Conservation (phyloP, 306 rosid species). For the Glycine tomentella region DNA sequence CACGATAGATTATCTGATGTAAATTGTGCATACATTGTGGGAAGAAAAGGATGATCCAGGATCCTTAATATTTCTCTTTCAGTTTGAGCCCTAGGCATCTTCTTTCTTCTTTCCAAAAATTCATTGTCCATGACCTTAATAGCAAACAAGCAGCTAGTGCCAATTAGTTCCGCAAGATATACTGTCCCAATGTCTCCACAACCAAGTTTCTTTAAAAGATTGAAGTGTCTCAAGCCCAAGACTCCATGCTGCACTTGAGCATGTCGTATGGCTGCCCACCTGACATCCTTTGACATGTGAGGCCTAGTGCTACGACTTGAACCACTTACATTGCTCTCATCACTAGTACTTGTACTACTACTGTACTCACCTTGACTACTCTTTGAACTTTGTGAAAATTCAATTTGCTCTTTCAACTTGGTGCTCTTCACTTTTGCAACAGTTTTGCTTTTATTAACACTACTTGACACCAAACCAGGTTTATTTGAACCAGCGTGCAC, state of each 20-base stretch:
- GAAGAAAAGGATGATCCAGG: slow-evolving; percentile 98
- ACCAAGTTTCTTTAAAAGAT: slow-evolving; percentile 96
- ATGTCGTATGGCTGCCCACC: slow-evolving; percentile 90
- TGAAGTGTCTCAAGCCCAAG: slow-evolving; percentile 80
- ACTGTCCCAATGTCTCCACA: slow-evolving; percentile 99
- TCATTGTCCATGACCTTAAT: slow-evolving; percentile 99
- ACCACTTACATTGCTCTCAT: slow-evolving; percentile 83
- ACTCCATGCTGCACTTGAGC: slow-evolving; percentile 73
- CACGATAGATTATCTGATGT: slow-evolving; percentile 95
- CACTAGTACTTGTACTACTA: slow-evolving; percentile 95
- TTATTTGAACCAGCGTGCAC: slow-evolving; percentile 46
- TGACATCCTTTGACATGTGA: slow-evolving; percentile 96
- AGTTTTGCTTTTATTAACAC: slow-evolving; percentile 53
- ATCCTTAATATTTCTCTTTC: slow-evolving; percentile 94
- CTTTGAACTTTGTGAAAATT: slow-evolving; percentile 94
- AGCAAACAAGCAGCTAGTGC: slow-evolving; percentile 86
- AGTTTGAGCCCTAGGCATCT: slow-evolving; percentile 96
- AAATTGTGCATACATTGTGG: slow-evolving; percentile 87
- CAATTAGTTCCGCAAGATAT: slow-evolving; percentile 88
- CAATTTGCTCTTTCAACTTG: slow-evolving; percentile 74
- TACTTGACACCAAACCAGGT: slow-evolving; percentile 52
- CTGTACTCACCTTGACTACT: slow-evolving; percentile 95
- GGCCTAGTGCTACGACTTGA: slow-evolving; percentile 93
- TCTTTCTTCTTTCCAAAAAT: slow-evolving; percentile 89
- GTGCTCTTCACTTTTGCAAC: slow-evolving; percentile 57